A percentile compares a stretch with the other conserved stretches of the same genome.
Evolutionary conservation across 306 rosid species (phyloP).

Genomic region (Trifolium fragiferum): DNA sequence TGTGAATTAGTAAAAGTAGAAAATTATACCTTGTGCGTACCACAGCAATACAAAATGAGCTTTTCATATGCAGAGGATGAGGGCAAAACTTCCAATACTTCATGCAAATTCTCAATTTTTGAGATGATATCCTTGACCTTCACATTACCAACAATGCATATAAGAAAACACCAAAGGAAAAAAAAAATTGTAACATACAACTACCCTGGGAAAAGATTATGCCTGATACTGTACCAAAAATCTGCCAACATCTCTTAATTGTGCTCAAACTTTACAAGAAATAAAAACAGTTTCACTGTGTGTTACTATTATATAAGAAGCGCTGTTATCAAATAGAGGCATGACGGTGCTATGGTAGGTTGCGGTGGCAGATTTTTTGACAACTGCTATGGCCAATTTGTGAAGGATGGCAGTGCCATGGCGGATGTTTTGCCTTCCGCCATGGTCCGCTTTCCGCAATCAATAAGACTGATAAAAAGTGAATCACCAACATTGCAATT

Average conservation of each 20-base stretch:
- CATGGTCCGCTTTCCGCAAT: background rate
- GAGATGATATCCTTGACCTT: constrained; percentile 78
- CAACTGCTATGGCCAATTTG: background rate
- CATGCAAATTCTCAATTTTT: constrained; percentile 64
- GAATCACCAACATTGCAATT: background rate
- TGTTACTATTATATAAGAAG: constrained; percentile 3
- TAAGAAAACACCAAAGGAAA: constrained; percentile 14
- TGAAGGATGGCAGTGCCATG: background rate
- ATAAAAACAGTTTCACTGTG: background rate
- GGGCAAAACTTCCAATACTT: constrained; percentile 58
- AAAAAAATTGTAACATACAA: constrained; percentile 14
- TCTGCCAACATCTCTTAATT: background rate
- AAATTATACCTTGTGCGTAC: constrained; percentile 62
- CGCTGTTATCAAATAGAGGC: background rate
- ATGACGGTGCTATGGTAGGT: background rate
- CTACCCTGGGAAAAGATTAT: constrained; percentile 25
- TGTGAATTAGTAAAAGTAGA: constrained; percentile 26
- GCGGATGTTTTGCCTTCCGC: background rate
- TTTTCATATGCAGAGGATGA: constrained; percentile 66
- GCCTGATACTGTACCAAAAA: constrained; percentile 1
- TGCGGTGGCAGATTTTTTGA: background rate
- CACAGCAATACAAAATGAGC: constrained; percentile 66
- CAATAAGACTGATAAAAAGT: background rate
- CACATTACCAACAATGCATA: constrained; percentile 44
- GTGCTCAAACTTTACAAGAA: background rate